Percentiles rank a stretch among this genome's conserved stretches.
Conservation (phyloP, 83 land plant genomes). For the Picea abies region DNA sequence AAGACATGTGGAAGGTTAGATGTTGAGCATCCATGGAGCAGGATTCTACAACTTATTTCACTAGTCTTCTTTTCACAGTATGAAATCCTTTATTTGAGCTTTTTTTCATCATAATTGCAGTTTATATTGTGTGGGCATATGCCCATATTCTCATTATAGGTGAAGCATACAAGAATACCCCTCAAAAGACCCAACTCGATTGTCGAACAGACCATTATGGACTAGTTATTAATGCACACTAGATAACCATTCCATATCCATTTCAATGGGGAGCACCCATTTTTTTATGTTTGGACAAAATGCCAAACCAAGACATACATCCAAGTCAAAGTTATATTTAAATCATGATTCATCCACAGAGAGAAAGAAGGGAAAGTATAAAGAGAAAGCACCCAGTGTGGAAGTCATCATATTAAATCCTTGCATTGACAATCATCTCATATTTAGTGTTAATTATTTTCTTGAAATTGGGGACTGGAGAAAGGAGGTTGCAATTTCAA, state of each 20-base stretch:
- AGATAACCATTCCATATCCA: slow-evolving; percentile 87
- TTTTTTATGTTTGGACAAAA: slow-evolving; percentile 20
- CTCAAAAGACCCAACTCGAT: slow-evolving; percentile 57
- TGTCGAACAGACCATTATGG: slow-evolving; percentile 92
- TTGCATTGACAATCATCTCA: too few relatives aligned
- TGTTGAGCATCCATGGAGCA: too few relatives aligned
- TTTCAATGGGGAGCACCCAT: slow-evolving; percentile 43
- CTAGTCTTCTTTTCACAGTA: slow-evolving; percentile 79
- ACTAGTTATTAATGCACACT: slow-evolving; percentile 72
- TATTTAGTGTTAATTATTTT: too few relatives aligned
- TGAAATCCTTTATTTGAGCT: slow-evolving; percentile 65
- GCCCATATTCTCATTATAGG: slow-evolving; percentile 88
- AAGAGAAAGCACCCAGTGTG: too few relatives aligned
- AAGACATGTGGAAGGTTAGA: too few relatives aligned
- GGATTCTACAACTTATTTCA: slow-evolving; percentile 69
- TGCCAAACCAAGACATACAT: too few relatives aligned
- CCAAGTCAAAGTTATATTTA: too few relatives aligned
- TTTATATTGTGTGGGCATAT: slow-evolving; percentile 86
- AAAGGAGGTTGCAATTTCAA: too few relatives aligned
- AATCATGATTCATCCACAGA: too few relatives aligned
- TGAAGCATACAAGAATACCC: slow-evolving; percentile 77
- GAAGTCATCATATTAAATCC: too few relatives aligned
- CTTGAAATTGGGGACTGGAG: too few relatives aligned
- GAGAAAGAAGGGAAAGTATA: too few relatives aligned
- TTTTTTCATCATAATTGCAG: slow-evolving; percentile 74